phyloP scores from a whole-genome alignment of 2,329 filamentous ascomycete genomes.

The Sarocladiaceae sp. region DNA sequence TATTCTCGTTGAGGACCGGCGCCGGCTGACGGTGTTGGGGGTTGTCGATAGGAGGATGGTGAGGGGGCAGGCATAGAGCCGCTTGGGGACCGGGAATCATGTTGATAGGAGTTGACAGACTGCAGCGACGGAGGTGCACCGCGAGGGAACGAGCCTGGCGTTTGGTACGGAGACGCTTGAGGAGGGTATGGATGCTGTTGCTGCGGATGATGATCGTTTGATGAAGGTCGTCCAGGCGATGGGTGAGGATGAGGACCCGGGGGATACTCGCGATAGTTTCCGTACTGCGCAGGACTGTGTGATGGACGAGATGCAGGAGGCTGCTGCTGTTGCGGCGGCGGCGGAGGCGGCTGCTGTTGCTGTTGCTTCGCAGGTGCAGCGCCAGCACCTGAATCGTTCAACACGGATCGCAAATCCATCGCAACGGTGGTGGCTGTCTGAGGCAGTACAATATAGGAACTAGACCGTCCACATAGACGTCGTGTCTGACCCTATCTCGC shows the following conservation, averaged over 20 bases:
- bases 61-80: slow-evolving; percentile 36
- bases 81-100: slow-evolving; percentile 45
- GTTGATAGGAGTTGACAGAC: slow-evolving; percentile 37
- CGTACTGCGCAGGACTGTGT: slow-evolving; percentile 36
- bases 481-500: slow-evolving; percentile 5
- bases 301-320: slow-evolving; percentile 25
- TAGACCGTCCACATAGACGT: neutral
- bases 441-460: neutral
- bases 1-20: slow-evolving; percentile 39
- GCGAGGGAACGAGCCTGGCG: slow-evolving; percentile 38
- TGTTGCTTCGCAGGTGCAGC: slow-evolving; percentile 17
- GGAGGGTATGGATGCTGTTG: slow-evolving; percentile 28
- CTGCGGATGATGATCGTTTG: slow-evolving; percentile 35
- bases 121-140: slow-evolving; percentile 43
- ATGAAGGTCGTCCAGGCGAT: slow-evolving; percentile 42
- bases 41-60: slow-evolving; percentile 44
- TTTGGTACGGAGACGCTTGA: slow-evolving; percentile 33
- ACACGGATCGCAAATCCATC: slow-evolving; percentile 51
- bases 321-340: slow-evolving; percentile 24
- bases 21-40: slow-evolving; percentile 35
- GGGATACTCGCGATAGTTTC: slow-evolving; percentile 43
- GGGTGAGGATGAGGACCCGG: slow-evolving; percentile 42
- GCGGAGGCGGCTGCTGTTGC: slow-evolving; percentile 25
- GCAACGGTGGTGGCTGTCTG: slow-evolving; percentile 12
- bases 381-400: slow-evolving; percentile 45